Evolutionary conservation across 2,329 filamentous ascomycete species (phyloP).

Genomic region (Spiromastix sp.): DNA sequence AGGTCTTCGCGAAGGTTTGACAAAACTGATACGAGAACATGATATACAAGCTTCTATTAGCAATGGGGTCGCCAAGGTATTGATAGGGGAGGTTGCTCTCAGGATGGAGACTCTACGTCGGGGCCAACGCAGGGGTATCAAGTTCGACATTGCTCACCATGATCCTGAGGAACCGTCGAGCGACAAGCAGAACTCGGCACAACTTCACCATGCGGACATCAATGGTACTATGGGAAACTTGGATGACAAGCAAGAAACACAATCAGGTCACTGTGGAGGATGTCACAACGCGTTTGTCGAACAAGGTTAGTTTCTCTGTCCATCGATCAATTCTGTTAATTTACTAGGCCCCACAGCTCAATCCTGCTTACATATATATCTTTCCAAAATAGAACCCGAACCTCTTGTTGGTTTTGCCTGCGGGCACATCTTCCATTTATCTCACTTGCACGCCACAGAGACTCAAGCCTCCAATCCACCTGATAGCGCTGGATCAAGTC

Average conservation of each 20-base stretch:
- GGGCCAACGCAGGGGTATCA: constrained; percentile 76
- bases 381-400: constrained; percentile 45
- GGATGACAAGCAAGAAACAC: constrained; percentile 6
- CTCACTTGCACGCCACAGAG: constrained; percentile 42
- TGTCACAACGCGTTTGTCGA: constrained; percentile 27
- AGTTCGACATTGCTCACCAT: constrained; percentile 59
- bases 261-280: constrained; percentile 26
- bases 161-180: background rate
- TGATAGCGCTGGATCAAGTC: constrained; percentile 14
- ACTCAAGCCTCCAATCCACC: constrained; percentile 14
- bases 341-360: background rate
- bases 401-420: constrained; percentile 57
- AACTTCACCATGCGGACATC: background rate
- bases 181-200: constrained; percentile 1
- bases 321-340: background rate
- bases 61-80: constrained; percentile 74
- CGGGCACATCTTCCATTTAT: constrained; percentile 57
- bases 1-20: constrained; percentile 76
- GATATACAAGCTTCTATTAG: constrained; percentile 92
- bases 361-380: no score
- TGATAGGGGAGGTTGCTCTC: constrained; percentile 74
- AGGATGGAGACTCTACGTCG: constrained; percentile 72
- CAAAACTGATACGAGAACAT: constrained; percentile 87
- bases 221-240: constrained; percentile 3
- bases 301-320: constrained; percentile 23